Conservation (phyloP, 257 asterid genomes). For the Solanum dulcamara region DNA sequence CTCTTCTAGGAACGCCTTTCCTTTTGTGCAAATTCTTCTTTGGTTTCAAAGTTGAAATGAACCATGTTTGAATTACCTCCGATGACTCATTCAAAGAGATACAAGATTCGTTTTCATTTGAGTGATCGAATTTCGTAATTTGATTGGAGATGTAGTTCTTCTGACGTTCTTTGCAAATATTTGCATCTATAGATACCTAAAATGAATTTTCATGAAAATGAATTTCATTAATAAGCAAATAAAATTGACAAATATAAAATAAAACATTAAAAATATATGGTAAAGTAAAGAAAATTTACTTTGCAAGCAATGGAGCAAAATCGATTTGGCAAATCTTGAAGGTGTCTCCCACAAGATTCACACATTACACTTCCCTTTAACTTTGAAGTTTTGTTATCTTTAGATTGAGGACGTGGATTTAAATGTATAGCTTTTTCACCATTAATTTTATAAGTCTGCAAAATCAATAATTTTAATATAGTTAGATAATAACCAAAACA, state of each 20-base stretch:
- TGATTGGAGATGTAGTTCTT: conserved; percentile 3
- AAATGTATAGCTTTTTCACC: conserved; percentile 75
- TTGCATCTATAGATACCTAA: conserved; percentile 29
- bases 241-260: background rate
- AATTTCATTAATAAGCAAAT: background rate
- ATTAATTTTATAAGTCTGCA: conserved; percentile 64
- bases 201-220: background rate
- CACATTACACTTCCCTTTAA: conserved; percentile 39
- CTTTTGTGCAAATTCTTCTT: conserved; percentile 41
- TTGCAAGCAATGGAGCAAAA: conserved; percentile 83
- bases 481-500: background rate
- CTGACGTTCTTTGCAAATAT: conserved; percentile 5
- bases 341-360: conserved; percentile 56
- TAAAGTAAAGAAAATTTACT: conserved; percentile 8
- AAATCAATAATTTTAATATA: background rate
- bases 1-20: conserved; percentile 51
- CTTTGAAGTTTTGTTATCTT: conserved; percentile 37
- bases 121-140: background rate
- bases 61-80: conserved; percentile 39
- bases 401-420: conserved; percentile 58
- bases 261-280: background rate
- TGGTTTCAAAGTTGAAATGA: conserved; percentile 24
- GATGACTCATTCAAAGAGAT: conserved; percentile 24
- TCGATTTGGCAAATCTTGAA: conserved; percentile 57
- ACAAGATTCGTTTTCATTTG: conserved; percentile 21